Conservation (phyloP, 23 red algal species). For the Gracilariopsis chorda region DNA sequence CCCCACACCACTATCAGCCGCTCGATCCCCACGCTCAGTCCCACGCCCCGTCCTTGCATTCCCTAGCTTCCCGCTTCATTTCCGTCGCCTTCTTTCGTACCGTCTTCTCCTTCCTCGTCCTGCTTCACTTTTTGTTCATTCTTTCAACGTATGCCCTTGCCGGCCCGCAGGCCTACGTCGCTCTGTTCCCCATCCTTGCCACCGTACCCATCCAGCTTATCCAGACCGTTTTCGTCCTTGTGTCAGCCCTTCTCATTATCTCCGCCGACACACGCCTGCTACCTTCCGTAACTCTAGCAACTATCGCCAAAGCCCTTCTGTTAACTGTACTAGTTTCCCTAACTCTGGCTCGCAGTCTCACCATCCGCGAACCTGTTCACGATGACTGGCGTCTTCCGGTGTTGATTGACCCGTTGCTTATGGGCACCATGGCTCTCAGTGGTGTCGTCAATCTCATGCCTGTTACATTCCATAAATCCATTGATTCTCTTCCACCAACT, state of each 20-base stretch:
- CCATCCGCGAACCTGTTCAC: conserved; percentile 3
- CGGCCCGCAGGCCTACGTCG: conserved; percentile 75
- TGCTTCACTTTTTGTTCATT: conserved; percentile 78
- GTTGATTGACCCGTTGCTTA: conserved; percentile 70
- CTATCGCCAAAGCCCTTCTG: conserved; percentile 52
- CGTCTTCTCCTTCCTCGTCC: conserved; percentile 44
- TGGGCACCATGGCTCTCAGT: conserved; percentile 89
- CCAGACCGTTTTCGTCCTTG: conserved; percentile 11
- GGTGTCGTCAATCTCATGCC: conserved; percentile 90
- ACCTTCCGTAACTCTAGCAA: conserved; percentile 65
- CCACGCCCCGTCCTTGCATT: conserved; percentile 31
- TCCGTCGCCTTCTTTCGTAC: not conserved
- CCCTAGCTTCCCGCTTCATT: conserved; percentile 22
- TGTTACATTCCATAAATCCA: conserved; percentile 63
- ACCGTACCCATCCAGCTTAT: not conserved
- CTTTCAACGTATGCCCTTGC: conserved; percentile 78
- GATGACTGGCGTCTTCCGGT: conserved; percentile 23
- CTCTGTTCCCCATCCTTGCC: conserved; percentile 39
- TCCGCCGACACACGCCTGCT: not conserved
- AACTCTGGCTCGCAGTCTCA: conserved; percentile 22
- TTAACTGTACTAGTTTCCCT: conserved; percentile 55
- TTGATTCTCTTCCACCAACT: not conserved
- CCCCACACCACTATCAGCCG: not conserved
- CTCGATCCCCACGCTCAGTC: not conserved
- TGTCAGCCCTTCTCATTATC: conserved; percentile 13